Evolutionary conservation across 176 grass and related monocot genomes (phyloP).

Genomic region (Rhynchospora tenuis): DNA sequence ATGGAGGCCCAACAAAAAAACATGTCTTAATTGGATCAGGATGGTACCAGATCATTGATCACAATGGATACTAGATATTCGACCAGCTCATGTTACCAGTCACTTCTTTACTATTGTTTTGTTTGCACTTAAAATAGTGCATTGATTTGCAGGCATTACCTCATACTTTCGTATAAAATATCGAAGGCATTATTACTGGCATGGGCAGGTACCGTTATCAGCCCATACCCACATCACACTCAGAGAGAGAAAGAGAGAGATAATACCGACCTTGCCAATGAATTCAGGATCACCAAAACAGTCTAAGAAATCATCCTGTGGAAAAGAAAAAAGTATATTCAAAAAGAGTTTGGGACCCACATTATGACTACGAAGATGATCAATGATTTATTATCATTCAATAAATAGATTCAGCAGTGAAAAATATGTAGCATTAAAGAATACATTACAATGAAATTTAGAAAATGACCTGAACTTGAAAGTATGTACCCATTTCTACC

Average conservation of each 20-base stretch:
- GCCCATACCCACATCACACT: neutral
- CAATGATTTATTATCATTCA: neutral
- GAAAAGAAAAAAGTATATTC: slow-evolving; percentile 16
- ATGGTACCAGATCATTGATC: neutral
- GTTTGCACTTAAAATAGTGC: neutral
- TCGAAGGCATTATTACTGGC: neutral
- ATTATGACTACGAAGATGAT: slow-evolving; percentile 8
- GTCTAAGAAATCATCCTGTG: slow-evolving; percentile 96
- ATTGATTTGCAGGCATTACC: neutral
- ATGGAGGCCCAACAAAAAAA: neutral
- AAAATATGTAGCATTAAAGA: neutral
- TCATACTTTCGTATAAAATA: neutral
- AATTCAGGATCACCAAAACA: slow-evolving; percentile 90
- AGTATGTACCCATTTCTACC: slow-evolving; percentile 94
- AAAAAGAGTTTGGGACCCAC: neutral
- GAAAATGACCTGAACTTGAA: slow-evolving; percentile 79
- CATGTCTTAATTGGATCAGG: neutral
- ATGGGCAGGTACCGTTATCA: neutral
- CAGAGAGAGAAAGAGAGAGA: neutral
- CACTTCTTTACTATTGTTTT: neutral
- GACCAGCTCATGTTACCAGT: neutral
- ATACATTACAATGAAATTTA: neutral
- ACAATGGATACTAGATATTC: neutral
- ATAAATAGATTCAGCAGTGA: neutral
- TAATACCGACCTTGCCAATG: slow-evolving; percentile 73